Percentiles rank a stretch among this genome's conserved stretches.
Evolutionary conservation across 2,329 filamentous ascomycete species (phyloP).

Genomic region (Neoscytalidium dimidiatum): DNA sequence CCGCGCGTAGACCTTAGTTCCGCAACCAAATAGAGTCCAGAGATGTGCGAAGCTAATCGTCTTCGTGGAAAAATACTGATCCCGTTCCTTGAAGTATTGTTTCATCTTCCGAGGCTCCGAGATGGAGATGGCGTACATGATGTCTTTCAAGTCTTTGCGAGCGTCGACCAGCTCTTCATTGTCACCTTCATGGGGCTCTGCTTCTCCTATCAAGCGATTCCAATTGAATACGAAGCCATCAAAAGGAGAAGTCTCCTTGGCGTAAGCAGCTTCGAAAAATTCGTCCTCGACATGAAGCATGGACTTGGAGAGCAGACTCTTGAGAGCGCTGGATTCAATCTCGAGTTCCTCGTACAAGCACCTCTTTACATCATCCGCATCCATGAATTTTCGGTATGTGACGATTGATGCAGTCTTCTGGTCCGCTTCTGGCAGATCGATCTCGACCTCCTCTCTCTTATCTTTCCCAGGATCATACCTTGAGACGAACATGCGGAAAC

Average conservation of each 20-base stretch:
- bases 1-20: slow-evolving; percentile 8
- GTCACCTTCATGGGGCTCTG: slow-evolving; percentile 4
- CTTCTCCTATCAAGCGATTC: slow-evolving; percentile 7
- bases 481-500: neutral
- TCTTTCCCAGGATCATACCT: neutral
- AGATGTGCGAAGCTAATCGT: slow-evolving; percentile 17
- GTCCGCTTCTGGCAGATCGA: neutral
- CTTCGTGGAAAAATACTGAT: neutral
- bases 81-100: slow-evolving; percentile 14
- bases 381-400: slow-evolving; percentile 15
- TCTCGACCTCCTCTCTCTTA: slow-evolving; percentile 6
- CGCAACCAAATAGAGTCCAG: slow-evolving; percentile 18
- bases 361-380: neutral
- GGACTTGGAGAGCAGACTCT: neutral
- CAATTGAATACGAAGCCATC: slow-evolving; percentile 13
- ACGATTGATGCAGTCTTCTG: neutral
- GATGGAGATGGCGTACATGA: slow-evolving; percentile 4
- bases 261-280: neutral
- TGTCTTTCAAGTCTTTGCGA: slow-evolving; percentile 5
- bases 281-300: neutral
- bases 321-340: slow-evolving; percentile 18
- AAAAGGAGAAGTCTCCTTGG: slow-evolving; percentile 7
- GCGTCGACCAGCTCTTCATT: neutral
- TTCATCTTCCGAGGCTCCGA: neutral
- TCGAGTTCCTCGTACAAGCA: slow-evolving; percentile 17